phyloP scores from a whole-genome alignment of 345 rosid genomes.

The Pugionium dolabratum region DNA sequence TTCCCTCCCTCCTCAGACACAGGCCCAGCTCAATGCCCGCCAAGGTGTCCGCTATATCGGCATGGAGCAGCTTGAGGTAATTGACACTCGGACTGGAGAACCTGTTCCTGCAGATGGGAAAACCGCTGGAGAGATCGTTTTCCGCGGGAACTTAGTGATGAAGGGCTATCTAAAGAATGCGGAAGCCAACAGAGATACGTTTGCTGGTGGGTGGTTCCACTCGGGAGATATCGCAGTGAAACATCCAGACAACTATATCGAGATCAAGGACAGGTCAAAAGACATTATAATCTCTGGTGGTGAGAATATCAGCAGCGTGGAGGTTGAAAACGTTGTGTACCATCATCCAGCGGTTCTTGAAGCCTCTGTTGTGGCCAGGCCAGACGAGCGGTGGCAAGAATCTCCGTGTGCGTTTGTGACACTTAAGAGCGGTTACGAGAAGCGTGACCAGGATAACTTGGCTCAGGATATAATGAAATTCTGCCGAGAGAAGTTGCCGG shows the following conservation, averaged over 20 bases:
- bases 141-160: constrained; percentile 82
- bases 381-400: constrained; percentile 86
- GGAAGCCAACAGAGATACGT: constrained; percentile 69
- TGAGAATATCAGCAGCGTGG: constrained; percentile 90
- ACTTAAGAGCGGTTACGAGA: constrained; percentile 53
- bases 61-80: constrained; percentile 72
- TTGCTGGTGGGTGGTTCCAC: constrained; percentile 91
- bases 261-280: constrained; percentile 87
- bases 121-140: constrained; percentile 80
- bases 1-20: constrained; percentile 60
- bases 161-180: constrained; percentile 89
- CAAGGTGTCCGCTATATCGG: constrained; percentile 79
- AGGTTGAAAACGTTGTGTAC: constrained; percentile 70
- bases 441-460: constrained; percentile 41
- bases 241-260: constrained; percentile 80
- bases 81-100: constrained; percentile 58
- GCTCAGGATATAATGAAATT: constrained; percentile 71
- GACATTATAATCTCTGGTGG: constrained; percentile 76
- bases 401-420: constrained; percentile 90
- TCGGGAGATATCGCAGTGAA: constrained; percentile 87
- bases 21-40: constrained; percentile 86
- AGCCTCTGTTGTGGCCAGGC: constrained; percentile 86
- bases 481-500: constrained; percentile 68
- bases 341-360: constrained; percentile 75
- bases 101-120: constrained; percentile 83